Evolutionary conservation across 2,329 filamentous ascomycete genomes (phyloP).

Genomic region (Fusarium brevicatenulatum): DNA sequence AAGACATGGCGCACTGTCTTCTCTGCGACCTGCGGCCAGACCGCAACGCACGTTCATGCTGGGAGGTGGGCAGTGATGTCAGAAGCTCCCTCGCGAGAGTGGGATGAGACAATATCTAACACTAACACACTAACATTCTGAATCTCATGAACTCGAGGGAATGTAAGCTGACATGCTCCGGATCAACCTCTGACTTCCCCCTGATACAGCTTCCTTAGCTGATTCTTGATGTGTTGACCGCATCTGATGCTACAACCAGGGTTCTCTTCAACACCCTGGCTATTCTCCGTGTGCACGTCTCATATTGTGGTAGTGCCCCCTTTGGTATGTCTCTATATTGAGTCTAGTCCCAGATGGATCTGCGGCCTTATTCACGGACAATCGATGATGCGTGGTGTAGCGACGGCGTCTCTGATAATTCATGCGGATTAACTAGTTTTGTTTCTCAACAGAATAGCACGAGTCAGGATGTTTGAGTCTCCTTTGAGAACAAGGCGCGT

Average conservation of each 20-base stretch:
- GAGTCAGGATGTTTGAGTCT: constrained; percentile 17
- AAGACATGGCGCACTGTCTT: constrained; percentile 37
- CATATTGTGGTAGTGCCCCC: constrained; percentile 30
- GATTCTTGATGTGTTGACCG: constrained; percentile 38
- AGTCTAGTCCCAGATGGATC: constrained; percentile 35
- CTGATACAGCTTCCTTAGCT: neutral
- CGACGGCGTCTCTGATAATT: constrained; percentile 13
- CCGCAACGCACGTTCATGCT: constrained; percentile 22
- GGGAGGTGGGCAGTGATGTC: constrained; percentile 34
- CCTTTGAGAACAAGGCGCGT: neutral
- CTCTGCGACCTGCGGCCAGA: constrained; percentile 18
- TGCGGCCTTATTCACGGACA: constrained; percentile 33
- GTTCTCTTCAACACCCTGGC: constrained; percentile 37
- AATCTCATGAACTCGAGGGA: constrained; percentile 13
- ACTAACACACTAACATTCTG: constrained; percentile 6
- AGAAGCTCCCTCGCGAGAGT: constrained; percentile 33
- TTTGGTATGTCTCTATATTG: constrained; percentile 4
- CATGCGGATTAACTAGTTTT: constrained; percentile 21
- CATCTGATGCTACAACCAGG: constrained; percentile 32
- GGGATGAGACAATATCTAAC: constrained; percentile 33
- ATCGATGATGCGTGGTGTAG: constrained; percentile 21
- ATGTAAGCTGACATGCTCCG: constrained; percentile 14
- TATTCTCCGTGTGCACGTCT: constrained; percentile 45
- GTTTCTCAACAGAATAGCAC: constrained; percentile 27
- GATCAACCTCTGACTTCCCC: constrained; percentile 31